Percentiles rank a stretch among this genome's conserved stretches.
Conservation (phyloP, 371 early-diverging fungal species). For the Apophysomyces ossiformis region DNA sequence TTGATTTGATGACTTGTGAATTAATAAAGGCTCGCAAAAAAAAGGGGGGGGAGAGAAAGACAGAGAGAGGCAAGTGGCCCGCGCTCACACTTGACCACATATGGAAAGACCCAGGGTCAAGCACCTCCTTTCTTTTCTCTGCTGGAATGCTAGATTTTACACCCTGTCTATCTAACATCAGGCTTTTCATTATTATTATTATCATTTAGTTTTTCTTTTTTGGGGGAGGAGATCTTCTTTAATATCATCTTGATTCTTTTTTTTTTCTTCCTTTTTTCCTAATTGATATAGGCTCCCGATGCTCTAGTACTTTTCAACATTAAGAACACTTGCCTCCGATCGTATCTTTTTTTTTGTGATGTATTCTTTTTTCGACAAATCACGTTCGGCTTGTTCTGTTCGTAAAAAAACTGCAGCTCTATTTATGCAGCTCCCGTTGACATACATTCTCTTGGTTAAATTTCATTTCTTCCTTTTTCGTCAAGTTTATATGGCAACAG, state of each 20-base stretch:
- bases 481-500: conserved; percentile 4
- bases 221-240: not conserved
- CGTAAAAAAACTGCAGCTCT: conserved; percentile 11
- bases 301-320: too few species aligned
- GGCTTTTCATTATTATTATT: not conserved
- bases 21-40: too few species aligned
- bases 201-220: not conserved
- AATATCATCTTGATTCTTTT: not conserved
- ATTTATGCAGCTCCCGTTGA: conserved; percentile 12
- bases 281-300: too few species aligned
- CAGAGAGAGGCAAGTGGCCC: not conserved
- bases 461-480: conserved; percentile 12
- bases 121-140: not conserved
- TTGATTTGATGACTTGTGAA: too few species aligned
- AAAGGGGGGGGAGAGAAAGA: not conserved
- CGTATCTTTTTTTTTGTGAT: too few species aligned
- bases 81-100: not conserved
- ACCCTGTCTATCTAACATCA: not conserved
- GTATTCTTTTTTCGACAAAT: not conserved
- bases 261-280: not conserved
- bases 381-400: not conserved
- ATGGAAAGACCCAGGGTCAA: conserved; percentile 1
- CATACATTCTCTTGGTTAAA: conserved; percentile 9
- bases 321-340: too few species aligned
- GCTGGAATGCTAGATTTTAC: not conserved